Conservation (phyloP, 192 early-diverging fungal genomes). For the Backusella luteola region DNA sequence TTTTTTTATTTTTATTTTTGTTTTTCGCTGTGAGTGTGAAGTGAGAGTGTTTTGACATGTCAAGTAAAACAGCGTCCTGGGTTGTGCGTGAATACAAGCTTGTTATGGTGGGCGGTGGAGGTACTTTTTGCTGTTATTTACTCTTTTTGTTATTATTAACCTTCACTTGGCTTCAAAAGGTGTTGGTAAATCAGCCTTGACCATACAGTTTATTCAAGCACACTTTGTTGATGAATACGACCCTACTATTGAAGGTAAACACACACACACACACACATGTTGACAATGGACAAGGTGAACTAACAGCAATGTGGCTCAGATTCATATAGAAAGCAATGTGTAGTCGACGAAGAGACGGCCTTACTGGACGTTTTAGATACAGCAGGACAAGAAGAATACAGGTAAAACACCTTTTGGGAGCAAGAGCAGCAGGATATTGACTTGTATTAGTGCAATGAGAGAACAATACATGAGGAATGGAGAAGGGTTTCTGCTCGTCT, state of each 20-base stretch:
- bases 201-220: slow-evolving; percentile 79
- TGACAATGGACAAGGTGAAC: too few species aligned
- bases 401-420: slow-evolving; percentile 33
- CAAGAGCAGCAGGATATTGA: too few species aligned
- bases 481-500: slow-evolving; percentile 93
- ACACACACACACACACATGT: neutral
- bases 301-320: slow-evolving; percentile 41
- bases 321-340: slow-evolving; percentile 96
- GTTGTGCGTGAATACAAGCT: slow-evolving; percentile 43
- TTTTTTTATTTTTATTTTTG: neutral
- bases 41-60: neutral
- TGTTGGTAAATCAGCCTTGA: slow-evolving; percentile 82
- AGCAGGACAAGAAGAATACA: slow-evolving; percentile 96
- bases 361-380: slow-evolving; percentile 95
- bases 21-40: neutral
- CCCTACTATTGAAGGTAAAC: slow-evolving; percentile 89
- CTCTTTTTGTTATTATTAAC: neutral
- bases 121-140: slow-evolving; percentile 4
- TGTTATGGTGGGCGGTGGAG: slow-evolving; percentile 58
- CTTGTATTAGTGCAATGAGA: slow-evolving; percentile 61
- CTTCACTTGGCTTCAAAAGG: neutral
- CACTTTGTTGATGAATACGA: slow-evolving; percentile 92
- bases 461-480: slow-evolving; percentile 98
- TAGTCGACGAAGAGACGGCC: slow-evolving; percentile 85
- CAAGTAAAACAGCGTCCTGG: neutral